Base-by-base conservation (phyloP, 257 asterid species). In the Eucommia ulmoides region DNA sequence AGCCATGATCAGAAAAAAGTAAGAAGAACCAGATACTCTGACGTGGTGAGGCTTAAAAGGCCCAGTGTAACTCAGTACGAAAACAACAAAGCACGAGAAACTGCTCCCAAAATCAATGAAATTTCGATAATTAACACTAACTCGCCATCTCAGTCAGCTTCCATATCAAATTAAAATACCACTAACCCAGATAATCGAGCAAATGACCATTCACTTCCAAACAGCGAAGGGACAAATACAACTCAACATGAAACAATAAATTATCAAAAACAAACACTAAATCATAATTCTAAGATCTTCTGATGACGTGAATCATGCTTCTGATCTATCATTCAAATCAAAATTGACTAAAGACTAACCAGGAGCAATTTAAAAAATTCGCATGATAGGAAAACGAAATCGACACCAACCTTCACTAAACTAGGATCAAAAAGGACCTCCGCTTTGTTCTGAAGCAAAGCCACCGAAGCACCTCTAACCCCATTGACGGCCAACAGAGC, bases 381-480 rank as follows among this genome's bases (percentile, higher is more conserved):
- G n/a, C n/a, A n/a, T n/a, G n/a, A n/a, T n/a, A n/a, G n/a, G n/a
- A n/a, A n/a, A n/a, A n/a, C n/a, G n/a, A n/a, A n/a, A n/a, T n/a
- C n/a, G n/a, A n/a, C n/a, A 81, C 29, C 65, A 41, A 78, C 99
- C 96, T 87, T 74, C 29, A 83, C 65, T 55, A 67, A 38, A 56
- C 58, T 54, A 60, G 96, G 93, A 72, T 79, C 78, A 60, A 83
- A 83, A 65, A 76, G 49, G 54, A 91, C 74, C 41, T 86, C 87
- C 29, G 99, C 99, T 59, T 77, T 84, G 65, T 83, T 86, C 82
- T 86, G 96, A 15, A 91, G 94, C 79, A 86, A 74, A 23, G 94
- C 96, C 21, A 91, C 99, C 41, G 94, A 75, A 48, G 99, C 99
- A 41, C 60, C 74, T 52, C 75, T 82, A 57, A 86, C 96, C 59